phyloP scores from a whole-genome alignment of 2,329 filamentous ascomycete genomes.

The Didymella segeticola region DNA sequence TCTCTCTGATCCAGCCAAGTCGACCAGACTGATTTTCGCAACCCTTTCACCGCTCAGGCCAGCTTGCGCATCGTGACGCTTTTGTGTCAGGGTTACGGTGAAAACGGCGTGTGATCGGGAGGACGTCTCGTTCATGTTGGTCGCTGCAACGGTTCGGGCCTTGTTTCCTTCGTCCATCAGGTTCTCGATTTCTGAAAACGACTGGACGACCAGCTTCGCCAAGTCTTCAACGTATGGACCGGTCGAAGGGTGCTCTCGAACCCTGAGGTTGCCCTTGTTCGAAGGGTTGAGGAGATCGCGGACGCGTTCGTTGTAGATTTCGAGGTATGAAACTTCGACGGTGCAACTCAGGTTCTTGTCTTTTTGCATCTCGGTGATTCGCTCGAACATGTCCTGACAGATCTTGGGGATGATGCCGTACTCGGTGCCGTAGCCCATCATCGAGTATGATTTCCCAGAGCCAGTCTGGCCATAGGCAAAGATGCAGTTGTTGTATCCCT shows the following conservation, averaged over 20 bases:
- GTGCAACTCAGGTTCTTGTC: conserved; percentile 85
- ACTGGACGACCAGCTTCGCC: conserved; percentile 90
- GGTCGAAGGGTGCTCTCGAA: conserved; percentile 95
- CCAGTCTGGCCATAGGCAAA: conserved; percentile 99
- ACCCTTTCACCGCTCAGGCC: conserved; percentile 98
- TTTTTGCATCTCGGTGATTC: conserved; percentile 74
- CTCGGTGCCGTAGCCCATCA: conserved; percentile 99
- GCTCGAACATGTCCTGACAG: conserved; percentile 95
- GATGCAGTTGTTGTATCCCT: conserved; percentile 99
- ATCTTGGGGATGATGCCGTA: conserved; percentile 95
- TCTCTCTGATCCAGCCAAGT: conserved; percentile 96
- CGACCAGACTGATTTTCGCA: conserved; percentile 96
- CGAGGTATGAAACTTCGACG: conserved; percentile 96
- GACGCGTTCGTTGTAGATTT: conserved; percentile 99
- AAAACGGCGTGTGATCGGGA: conserved; percentile 98
- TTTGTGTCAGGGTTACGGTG: conserved; percentile 93
- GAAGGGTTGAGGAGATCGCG: conserved; percentile 93
- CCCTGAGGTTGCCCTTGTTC: conserved; percentile 95
- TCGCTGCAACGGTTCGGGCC: conserved; percentile 94
- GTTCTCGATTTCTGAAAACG: conserved; percentile 94
- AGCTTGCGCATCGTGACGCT: conserved; percentile 86
- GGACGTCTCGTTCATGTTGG: conserved; percentile 99
- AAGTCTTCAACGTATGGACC: conserved; percentile 98
- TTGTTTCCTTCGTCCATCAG: conserved; percentile 99
- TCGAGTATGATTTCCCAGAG: conserved; percentile 98